These are phyloP conservation scores for Monosporascus sp. DNA, from an alignment of 2,329 filamentous ascomycete genomes.

Conservation along the genomic window DNA sequence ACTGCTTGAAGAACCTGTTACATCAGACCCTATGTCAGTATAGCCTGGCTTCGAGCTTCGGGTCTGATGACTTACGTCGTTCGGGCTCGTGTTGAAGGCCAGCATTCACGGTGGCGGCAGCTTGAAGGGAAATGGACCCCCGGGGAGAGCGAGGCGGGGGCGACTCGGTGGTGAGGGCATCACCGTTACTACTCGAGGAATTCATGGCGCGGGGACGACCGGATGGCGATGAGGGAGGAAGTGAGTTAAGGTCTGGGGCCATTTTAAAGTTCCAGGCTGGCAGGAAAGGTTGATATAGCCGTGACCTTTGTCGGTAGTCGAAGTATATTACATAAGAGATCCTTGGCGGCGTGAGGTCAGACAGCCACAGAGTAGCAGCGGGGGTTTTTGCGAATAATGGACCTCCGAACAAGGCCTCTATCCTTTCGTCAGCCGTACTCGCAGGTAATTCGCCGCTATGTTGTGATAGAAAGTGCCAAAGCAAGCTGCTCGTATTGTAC, in stretches of 20 bases:
- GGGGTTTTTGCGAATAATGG: no score
- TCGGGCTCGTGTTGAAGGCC: constrained; percentile 63
- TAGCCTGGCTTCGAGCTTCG: neutral
- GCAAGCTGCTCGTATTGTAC: no score
- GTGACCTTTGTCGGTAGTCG: neutral
- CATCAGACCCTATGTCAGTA: constrained; percentile 4
- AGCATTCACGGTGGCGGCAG: constrained; percentile 72
- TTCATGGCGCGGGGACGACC: constrained; percentile 32
- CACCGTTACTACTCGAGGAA: constrained; percentile 22
- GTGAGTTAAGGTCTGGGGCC: constrained; percentile 55
- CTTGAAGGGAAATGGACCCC: constrained; percentile 62
- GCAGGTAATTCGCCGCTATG: no score
- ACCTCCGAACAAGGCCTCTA: no score
- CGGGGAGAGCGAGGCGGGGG: constrained; percentile 56
- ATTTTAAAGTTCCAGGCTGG: constrained; percentile 24
- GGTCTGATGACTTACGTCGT: constrained; percentile 38
- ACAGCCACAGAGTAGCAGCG: no score
- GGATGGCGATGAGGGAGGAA: constrained; percentile 42
- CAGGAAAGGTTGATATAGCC: neutral
- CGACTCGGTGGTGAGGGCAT: constrained; percentile 38
- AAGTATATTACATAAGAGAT: no score
- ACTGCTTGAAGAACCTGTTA: constrained; percentile 45
- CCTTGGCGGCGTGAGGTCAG: no score
- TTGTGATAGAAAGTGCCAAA: no score
- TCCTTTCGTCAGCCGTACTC: no score